phyloP scores from a whole-genome alignment of 805 yeast genomes.

The Zygoascus ofunaensis region DNA sequence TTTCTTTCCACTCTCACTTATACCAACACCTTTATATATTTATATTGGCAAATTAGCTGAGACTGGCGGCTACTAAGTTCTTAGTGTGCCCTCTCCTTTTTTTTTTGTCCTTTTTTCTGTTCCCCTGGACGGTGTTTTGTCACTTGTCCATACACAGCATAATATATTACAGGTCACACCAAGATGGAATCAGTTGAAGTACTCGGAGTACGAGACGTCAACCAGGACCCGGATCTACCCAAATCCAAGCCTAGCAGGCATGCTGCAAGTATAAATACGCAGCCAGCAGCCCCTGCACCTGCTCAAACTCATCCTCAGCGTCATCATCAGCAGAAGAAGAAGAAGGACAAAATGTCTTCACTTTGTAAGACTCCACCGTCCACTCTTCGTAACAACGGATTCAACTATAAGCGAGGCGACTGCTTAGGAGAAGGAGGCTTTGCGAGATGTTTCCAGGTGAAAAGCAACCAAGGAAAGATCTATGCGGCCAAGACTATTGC shows the following conservation, averaged over 20 bases:
- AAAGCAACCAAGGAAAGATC: constrained; percentile 71
- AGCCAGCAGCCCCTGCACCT: neutral
- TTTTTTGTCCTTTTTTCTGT: too few species aligned
- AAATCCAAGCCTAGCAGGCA: too few species aligned
- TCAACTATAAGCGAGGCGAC: constrained; percentile 81
- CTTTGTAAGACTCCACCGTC: constrained; percentile 96
- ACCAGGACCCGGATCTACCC: constrained; percentile 3
- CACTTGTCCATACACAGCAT: too few species aligned
- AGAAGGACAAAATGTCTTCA: constrained; percentile 81
- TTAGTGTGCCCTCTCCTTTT: too few species aligned
- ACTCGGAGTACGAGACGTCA: constrained; percentile 11
- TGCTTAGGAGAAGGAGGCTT: constrained; percentile 97
- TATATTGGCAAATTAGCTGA: too few species aligned
- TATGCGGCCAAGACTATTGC: constrained; percentile 98
- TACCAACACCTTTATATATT: too few species aligned
- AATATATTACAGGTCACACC: too few species aligned
- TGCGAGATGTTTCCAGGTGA: constrained; percentile 96
- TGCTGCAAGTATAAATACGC: too few species aligned
- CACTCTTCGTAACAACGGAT: constrained; percentile 79
- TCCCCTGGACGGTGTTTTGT: too few species aligned
- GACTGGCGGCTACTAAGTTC: too few species aligned
- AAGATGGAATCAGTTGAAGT: constrained; percentile 7
- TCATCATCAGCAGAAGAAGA: constrained; percentile 34
- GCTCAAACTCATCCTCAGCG: too few species aligned
- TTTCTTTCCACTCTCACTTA: too few species aligned